phyloP scores from a whole-genome alignment of 2,329 filamentous ascomycete genomes.

The Daldinia sp. region DNA sequence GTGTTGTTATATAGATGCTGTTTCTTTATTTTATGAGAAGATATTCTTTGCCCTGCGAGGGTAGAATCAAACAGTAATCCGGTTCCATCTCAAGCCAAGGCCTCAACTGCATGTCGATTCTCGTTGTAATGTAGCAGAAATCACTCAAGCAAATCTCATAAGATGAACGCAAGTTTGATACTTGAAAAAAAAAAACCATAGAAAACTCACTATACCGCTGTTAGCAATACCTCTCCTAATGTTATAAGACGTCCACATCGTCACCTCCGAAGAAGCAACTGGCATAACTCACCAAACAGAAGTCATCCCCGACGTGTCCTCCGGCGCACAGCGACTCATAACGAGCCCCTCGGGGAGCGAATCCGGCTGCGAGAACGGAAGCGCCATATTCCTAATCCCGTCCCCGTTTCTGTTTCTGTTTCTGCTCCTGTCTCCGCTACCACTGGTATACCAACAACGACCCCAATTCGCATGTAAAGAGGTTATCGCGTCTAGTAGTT shows the following conservation, averaged over 20 bases:
- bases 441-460: not conserved
- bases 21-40: too few species aligned
- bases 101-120: too few species aligned
- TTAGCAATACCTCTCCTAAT: not conserved
- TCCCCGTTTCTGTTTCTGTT: not conserved
- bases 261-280: not conserved
- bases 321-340: slow-evolving; percentile 39
- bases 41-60: too few species aligned
- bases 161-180: too few species aligned
- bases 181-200: not conserved
- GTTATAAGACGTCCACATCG: too few species aligned
- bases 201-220: not conserved
- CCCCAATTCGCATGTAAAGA: not conserved
- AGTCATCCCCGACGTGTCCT: slow-evolving; percentile 37
- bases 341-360: slow-evolving; percentile 37
- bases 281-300: slow-evolving; percentile 39
- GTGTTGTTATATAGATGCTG: not conserved
- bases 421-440: not conserved
- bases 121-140: too few species aligned
- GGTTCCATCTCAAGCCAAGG: too few species aligned
- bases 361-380: slow-evolving; percentile 32
- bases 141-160: too few species aligned
- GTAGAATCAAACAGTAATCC: too few species aligned
- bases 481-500: not conserved
- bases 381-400: slow-evolving; percentile 27